A percentile compares a stretch with the other conserved stretches of the same genome.
Conservation (phyloP, 257 asterid genomes). For the Verbena officinalis region DNA sequence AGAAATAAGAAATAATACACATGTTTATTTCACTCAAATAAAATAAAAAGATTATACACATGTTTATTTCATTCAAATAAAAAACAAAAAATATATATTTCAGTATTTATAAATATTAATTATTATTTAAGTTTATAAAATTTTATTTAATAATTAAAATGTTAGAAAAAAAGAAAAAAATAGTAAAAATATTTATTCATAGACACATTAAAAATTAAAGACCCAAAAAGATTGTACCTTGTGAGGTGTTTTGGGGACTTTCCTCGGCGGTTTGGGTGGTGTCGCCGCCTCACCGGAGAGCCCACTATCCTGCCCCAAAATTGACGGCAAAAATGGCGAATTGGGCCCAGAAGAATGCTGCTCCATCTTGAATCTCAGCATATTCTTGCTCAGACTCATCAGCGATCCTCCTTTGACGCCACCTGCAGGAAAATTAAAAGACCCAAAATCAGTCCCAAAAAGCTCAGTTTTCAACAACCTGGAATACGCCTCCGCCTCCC, state of each 20-base stretch:
- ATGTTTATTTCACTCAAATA: too few relatives aligned
- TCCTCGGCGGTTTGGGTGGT: conserved; percentile 94
- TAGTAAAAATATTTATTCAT: too few relatives aligned
- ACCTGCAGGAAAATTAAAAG: conserved; percentile 81
- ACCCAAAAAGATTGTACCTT: conserved; percentile 56
- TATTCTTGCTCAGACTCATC: conserved; percentile 81
- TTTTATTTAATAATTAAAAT: too few relatives aligned
- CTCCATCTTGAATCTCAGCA: conserved; percentile 93
- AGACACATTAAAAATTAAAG: too few relatives aligned
- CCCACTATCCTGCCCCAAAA: conserved; percentile 66
- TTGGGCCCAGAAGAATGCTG: conserved; percentile 66
- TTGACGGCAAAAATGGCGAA: conserved; percentile 85
- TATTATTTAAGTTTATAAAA: too few relatives aligned
- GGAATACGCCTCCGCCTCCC: conserved; percentile 63
- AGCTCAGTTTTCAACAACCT: conserved; percentile 86
- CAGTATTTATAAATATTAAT: too few relatives aligned
- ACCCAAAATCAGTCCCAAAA: conserved; percentile 89
- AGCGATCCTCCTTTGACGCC: conserved; percentile 56
- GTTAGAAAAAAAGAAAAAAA: too few relatives aligned
- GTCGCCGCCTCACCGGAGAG: conserved; percentile 58
- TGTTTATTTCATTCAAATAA: too few relatives aligned
- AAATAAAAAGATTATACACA: too few relatives aligned
- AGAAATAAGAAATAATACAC: too few relatives aligned
- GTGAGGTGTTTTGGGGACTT: conserved; percentile 95
- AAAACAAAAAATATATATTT: too few relatives aligned